Conservation (phyloP, 768 basidiomycete genomes). For the Agrocybe praecox region DNA sequence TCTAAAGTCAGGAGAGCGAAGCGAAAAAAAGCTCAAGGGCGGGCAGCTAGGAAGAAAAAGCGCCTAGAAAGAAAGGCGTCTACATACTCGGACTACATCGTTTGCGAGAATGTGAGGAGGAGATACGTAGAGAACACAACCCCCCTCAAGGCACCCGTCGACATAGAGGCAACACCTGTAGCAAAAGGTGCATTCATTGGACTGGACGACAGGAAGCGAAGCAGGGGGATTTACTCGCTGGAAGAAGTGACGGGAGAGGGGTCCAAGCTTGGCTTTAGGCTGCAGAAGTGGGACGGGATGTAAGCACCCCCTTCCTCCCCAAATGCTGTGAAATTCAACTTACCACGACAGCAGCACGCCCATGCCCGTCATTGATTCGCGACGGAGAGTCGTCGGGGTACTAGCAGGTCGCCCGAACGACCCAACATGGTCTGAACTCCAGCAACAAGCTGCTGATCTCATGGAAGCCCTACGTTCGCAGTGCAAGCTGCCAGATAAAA, state of each 20-base stretch:
- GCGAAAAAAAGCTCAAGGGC: no score
- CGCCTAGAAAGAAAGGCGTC: no score
- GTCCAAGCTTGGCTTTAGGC: background rate
- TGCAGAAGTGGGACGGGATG: background rate
- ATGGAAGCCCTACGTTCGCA: background rate
- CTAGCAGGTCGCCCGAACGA: background rate
- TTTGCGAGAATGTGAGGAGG: background rate
- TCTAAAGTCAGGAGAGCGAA: no score
- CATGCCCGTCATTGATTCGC: background rate
- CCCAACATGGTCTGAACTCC: background rate
- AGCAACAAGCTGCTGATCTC: background rate
- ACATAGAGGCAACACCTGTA: background rate
- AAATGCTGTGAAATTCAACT: no score
- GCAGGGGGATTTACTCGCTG: background rate
- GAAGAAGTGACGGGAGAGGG: background rate
- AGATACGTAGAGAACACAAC: background rate
- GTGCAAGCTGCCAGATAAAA: background rate
- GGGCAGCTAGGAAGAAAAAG: no score
- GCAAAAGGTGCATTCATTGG: background rate
- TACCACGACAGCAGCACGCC: no score
- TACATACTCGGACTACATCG: background rate
- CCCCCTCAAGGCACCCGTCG: background rate
- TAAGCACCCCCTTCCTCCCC: background rate
- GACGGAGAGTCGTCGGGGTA: background rate
- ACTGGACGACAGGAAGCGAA: background rate